These are phyloP conservation scores for Salix exigua DNA, from an alignment of 345 rosid species.

Conservation along the genomic window DNA sequence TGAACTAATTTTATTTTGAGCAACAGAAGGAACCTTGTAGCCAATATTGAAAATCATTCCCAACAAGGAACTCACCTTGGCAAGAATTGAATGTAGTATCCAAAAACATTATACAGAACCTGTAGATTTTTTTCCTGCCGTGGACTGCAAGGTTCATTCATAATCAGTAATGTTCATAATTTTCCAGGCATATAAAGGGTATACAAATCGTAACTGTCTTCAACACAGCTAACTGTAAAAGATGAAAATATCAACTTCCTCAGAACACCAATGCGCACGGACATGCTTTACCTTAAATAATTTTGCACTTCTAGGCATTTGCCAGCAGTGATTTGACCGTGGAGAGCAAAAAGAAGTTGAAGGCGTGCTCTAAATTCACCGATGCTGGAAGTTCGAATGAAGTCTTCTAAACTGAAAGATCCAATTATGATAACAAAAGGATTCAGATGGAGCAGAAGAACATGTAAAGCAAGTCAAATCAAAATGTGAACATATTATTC, in stretches of 20 bases:
- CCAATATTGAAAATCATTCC: not conserved
- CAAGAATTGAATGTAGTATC: conserved; percentile 78
- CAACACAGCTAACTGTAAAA: too few relatives aligned
- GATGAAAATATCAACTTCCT: too few relatives aligned
- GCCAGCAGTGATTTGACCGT: conserved; percentile 65
- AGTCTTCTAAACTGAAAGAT: conserved; percentile 74
- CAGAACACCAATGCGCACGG: too few relatives aligned
- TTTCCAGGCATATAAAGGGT: too few relatives aligned
- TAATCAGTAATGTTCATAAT: conserved; percentile 14
- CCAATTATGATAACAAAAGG: conserved; percentile 17
- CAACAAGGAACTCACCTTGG: conserved; percentile 56
- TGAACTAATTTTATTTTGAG: too few relatives aligned
- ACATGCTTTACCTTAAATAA: conserved; percentile 53
- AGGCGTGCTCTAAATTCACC: conserved; percentile 90
- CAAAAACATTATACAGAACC: conserved; percentile 77
- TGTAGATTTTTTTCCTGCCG: conserved; percentile 51
- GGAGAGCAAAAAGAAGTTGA: conserved; percentile 76
- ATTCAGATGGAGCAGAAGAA: not conserved
- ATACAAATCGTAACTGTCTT: too few relatives aligned
- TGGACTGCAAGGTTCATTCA: conserved; percentile 40
- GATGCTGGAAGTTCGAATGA: conserved; percentile 72
- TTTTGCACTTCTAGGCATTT: conserved; percentile 35
- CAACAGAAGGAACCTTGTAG: too few relatives aligned
- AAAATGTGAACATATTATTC: not conserved
- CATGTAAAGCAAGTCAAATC: not conserved